Conservation (phyloP, 108 stramenopile species). For the Parietichytrium sp. region DNA sequence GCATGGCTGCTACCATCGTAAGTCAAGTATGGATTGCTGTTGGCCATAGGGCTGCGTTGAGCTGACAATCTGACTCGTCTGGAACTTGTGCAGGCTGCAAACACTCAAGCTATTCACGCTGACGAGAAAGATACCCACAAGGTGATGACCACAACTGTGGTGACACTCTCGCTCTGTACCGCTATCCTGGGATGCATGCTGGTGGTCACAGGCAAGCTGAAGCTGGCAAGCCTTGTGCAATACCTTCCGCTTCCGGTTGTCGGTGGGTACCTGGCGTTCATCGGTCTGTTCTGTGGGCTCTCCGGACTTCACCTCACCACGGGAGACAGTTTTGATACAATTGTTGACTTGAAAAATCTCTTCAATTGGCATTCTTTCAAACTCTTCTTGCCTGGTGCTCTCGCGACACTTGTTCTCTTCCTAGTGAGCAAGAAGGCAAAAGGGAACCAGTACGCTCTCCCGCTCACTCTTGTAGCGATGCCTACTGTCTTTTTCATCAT, state of each 20-base stretch:
- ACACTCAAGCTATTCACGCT: not conserved
- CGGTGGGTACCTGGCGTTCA: slow-evolving; percentile 94
- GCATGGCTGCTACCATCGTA: slow-evolving; percentile 79
- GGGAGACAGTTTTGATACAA: slow-evolving; percentile 51
- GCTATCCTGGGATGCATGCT: slow-evolving; percentile 78
- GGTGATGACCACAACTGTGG: slow-evolving; percentile 51
- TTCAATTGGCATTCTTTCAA: slow-evolving; percentile 51
- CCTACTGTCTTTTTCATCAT: slow-evolving; percentile 20
- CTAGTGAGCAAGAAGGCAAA: slow-evolving; percentile 66
- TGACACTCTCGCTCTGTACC: slow-evolving; percentile 74
- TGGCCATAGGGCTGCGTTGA: not conserved
- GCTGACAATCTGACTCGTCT: not conserved
- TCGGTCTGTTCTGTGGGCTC: slow-evolving; percentile 93
- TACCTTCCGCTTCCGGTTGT: slow-evolving; percentile 87
- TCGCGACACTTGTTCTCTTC: slow-evolving; percentile 70
- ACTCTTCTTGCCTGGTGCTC: slow-evolving; percentile 76
- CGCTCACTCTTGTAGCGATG: slow-evolving; percentile 8
- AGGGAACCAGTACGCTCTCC: slow-evolving; percentile 59
- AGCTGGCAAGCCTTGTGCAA: slow-evolving; percentile 82
- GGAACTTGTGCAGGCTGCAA: not conserved
- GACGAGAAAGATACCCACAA: not conserved
- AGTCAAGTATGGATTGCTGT: slow-evolving; percentile 37
- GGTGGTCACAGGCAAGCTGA: slow-evolving; percentile 73
- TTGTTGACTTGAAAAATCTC: slow-evolving; percentile 69
- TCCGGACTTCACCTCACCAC: slow-evolving; percentile 81